Conservation (phyloP, 768 basidiomycete species). For the Podaxis rugospora region DNA sequence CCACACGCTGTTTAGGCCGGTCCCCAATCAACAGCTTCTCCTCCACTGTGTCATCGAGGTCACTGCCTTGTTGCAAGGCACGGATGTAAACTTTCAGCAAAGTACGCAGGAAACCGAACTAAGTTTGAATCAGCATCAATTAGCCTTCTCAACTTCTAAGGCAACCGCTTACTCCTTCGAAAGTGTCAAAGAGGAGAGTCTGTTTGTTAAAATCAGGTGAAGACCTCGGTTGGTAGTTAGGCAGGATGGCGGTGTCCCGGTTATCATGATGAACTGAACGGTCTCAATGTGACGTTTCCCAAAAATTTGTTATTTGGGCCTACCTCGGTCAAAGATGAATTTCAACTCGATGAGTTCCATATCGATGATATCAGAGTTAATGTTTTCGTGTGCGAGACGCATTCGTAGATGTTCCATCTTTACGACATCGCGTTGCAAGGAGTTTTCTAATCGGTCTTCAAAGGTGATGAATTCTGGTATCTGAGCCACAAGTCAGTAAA, state of each 20-base stretch:
- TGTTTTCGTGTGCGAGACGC: slow-evolving; percentile 70
- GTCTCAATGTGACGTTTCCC: neutral
- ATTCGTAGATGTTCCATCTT: slow-evolving; percentile 85
- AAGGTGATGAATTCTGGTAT: slow-evolving; percentile 83
- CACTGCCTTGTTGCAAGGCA: slow-evolving; percentile 73
- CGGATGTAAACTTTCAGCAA: slow-evolving; percentile 78
- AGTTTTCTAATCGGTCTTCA: slow-evolving; percentile 77
- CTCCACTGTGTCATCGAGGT: slow-evolving; percentile 76
- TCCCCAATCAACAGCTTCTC: slow-evolving; percentile 81
- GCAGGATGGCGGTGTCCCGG: slow-evolving; percentile 76
- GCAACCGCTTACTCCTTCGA: slow-evolving; percentile 52
- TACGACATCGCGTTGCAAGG: slow-evolving; percentile 77
- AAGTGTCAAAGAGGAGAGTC: slow-evolving; percentile 59
- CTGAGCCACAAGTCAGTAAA: slow-evolving; percentile 28
- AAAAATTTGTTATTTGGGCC: slow-evolving; percentile 18
- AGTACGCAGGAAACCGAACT: slow-evolving; percentile 70
- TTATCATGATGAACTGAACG: slow-evolving; percentile 76
- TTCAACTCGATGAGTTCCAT: slow-evolving; percentile 83
- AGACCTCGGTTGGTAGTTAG: slow-evolving; percentile 68
- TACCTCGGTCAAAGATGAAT: slow-evolving; percentile 75
- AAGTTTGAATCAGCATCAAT: slow-evolving; percentile 1
- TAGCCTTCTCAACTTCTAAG: neutral
- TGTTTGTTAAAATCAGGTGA: slow-evolving; percentile 56
- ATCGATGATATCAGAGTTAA: slow-evolving; percentile 69
- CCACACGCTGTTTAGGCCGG: slow-evolving; percentile 60